These are phyloP conservation scores for Solanum pimpinellifolium DNA, from an alignment of 257 asterid genomes.

Conservation along the genomic window DNA sequence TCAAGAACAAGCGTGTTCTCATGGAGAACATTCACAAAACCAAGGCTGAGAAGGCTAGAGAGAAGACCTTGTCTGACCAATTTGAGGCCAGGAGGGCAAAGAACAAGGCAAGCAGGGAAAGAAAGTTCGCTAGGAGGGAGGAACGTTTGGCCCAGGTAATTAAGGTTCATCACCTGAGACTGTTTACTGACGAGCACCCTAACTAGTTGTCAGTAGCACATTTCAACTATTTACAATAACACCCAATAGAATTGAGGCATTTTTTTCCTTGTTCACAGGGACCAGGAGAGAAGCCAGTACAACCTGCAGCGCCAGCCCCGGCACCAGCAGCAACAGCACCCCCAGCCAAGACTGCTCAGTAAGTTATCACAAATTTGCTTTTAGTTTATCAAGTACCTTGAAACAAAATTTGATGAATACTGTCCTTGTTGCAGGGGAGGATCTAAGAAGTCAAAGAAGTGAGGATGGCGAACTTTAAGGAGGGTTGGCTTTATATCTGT, in stretches of 20 bases:
- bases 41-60: constrained; percentile 98
- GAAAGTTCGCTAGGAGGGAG: constrained; percentile 83
- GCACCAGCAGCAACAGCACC: constrained; percentile 36
- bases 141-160: constrained; percentile 80
- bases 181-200: not conserved
- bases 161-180: not conserved
- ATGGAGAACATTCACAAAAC: constrained; percentile 96
- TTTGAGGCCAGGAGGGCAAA: constrained; percentile 95
- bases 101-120: constrained; percentile 95
- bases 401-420: not conserved
- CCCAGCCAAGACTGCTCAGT: constrained; percentile 52
- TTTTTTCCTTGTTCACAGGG: constrained; percentile 27
- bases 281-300: constrained; percentile 46
- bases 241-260: not conserved
- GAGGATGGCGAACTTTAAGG: not conserved
- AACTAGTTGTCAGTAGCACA: not conserved
- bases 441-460: constrained; percentile 75
- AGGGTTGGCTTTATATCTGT: not conserved
- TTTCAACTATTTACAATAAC: not conserved
- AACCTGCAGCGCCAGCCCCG: constrained; percentile 20
- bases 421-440: constrained; percentile 35
- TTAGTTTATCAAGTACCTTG: not conserved
- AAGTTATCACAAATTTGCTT: constrained; percentile 13
- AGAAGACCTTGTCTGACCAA: constrained; percentile 85
- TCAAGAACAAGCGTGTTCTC: constrained; percentile 89